A percentile compares a stretch with the other conserved stretches of the same genome.
Conservation (phyloP, 495 filamentous ascomycete genomes). For the Echria macrotheca region DNA sequence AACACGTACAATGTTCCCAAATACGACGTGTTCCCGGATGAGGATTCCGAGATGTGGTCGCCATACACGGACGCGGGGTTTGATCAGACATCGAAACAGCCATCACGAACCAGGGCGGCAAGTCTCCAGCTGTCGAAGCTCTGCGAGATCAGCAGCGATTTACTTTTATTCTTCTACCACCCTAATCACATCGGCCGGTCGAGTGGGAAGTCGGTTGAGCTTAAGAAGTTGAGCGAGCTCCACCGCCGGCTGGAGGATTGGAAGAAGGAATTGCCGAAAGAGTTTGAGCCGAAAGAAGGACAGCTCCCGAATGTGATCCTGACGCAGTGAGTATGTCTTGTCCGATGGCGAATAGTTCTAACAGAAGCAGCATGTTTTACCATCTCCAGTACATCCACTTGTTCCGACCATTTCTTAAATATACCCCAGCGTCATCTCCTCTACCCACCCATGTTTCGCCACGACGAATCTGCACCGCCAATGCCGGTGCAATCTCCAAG, state of each 20-base stretch:
- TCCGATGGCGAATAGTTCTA: too few species aligned
- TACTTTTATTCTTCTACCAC: constrained; percentile 87
- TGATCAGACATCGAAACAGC: constrained; percentile 62
- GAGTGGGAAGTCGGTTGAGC: constrained; percentile 58
- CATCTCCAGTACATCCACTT: constrained; percentile 95
- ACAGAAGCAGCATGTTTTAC: constrained; percentile 88
- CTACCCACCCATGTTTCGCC: constrained; percentile 86
- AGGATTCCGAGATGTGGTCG: constrained; percentile 80
- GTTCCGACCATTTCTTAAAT: constrained; percentile 93
- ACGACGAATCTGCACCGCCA: constrained; percentile 81
- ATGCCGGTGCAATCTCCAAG: constrained; percentile 84
- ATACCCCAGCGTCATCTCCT: constrained; percentile 71
- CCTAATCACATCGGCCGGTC: constrained; percentile 58
- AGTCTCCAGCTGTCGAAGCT: constrained; percentile 75
- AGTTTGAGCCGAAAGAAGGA: constrained; percentile 85
- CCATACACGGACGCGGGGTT: constrained; percentile 84
- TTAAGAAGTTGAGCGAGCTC: constrained; percentile 89
- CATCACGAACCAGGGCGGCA: constrained; percentile 76
- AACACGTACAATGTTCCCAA: constrained; percentile 77
- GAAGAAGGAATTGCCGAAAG: constrained; percentile 78
- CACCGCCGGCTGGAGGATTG: constrained; percentile 88
- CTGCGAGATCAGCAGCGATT: constrained; percentile 89
- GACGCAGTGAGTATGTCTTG: constrained; percentile 74
- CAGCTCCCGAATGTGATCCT: constrained; percentile 82
- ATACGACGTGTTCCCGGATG: constrained; percentile 83